phyloP scores from a whole-genome alignment of 805 yeast genomes.

The Jamesozyma piceae region DNA sequence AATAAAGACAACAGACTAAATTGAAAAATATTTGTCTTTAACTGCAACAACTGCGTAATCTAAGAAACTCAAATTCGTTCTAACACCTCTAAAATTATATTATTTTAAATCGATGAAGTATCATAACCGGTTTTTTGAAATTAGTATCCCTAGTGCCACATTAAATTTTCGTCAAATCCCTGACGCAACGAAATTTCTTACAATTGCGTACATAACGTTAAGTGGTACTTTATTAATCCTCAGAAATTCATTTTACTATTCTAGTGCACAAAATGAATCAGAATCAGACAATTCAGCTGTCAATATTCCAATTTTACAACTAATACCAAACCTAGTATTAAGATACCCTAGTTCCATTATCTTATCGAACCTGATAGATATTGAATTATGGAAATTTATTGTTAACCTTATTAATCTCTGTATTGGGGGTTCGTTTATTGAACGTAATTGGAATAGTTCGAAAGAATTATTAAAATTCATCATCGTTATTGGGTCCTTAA shows the following conservation, averaged over 20 bases:
- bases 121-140: conserved; percentile 12
- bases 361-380: conserved; percentile 58
- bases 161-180: conserved; percentile 30
- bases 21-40: too few relatives aligned
- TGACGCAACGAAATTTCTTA: conserved; percentile 38
- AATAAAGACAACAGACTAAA: too few relatives aligned
- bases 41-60: too few relatives aligned
- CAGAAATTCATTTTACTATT: conserved; percentile 32
- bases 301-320: conserved; percentile 48
- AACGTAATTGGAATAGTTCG: conserved; percentile 51
- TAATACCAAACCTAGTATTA: conserved; percentile 50
- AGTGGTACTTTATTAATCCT: conserved; percentile 36
- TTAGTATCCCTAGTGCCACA: conserved; percentile 16
- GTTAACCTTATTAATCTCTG: conserved; percentile 41
- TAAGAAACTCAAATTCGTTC: too few relatives aligned
- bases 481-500: conserved; percentile 38
- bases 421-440: conserved; percentile 58
- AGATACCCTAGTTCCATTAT: conserved; percentile 56
- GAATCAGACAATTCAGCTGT: conserved; percentile 16
- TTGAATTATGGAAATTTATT: conserved; percentile 37
- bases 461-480: conserved; percentile 43
- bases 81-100: too few relatives aligned
- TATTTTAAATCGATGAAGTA: too few relatives aligned
- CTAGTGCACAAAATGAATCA: conserved; percentile 10
- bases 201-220: conserved; percentile 33